Evolutionary conservation across 2,329 filamentous ascomycete genomes (phyloP).

Genomic region (Sclerotinia sclerotiorum): DNA sequence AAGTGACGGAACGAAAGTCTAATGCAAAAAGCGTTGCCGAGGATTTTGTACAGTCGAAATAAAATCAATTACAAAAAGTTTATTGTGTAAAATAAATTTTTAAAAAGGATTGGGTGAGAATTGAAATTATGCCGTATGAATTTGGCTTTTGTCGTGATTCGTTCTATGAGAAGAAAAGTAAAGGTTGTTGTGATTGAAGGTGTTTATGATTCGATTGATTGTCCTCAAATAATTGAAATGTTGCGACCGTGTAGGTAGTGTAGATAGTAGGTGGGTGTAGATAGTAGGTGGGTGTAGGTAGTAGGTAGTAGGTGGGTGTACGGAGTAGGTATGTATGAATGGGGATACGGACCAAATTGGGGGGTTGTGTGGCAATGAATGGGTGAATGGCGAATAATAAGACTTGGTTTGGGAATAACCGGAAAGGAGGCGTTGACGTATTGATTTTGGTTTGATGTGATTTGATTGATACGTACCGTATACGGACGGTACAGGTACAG

Average conservation of each 20-base stretch:
- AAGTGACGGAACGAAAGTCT: conserved; percentile 3
- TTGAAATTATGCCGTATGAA: conserved; percentile 16
- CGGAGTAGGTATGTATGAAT: neutral
- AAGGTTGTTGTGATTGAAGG: neutral
- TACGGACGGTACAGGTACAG: no score
- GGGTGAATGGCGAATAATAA: no score
- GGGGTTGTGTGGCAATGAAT: neutral
- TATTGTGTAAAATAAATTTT: conserved; percentile 7
- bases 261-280: no score
- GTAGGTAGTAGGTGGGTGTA: neutral
- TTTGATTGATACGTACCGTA: no score
- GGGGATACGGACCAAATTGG: neutral
- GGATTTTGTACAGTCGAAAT: conserved; percentile 14
- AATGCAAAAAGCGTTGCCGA: conserved; percentile 5
- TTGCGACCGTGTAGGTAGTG: conserved; percentile 4
- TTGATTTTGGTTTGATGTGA: neutral
- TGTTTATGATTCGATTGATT: neutral
- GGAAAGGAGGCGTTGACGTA: neutral
- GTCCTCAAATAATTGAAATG: neutral
- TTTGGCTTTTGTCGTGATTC: neutral
- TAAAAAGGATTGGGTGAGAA: conserved; percentile 7
- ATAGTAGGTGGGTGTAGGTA: no score
- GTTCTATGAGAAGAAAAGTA: no score
- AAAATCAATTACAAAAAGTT: conserved; percentile 19
- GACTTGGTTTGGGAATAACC: neutral